Evolutionary conservation across 192 early-diverging fungal genomes (phyloP), one percentile per base, ranked within the genome.

Genomic region (Coemansia sp.): DNA sequence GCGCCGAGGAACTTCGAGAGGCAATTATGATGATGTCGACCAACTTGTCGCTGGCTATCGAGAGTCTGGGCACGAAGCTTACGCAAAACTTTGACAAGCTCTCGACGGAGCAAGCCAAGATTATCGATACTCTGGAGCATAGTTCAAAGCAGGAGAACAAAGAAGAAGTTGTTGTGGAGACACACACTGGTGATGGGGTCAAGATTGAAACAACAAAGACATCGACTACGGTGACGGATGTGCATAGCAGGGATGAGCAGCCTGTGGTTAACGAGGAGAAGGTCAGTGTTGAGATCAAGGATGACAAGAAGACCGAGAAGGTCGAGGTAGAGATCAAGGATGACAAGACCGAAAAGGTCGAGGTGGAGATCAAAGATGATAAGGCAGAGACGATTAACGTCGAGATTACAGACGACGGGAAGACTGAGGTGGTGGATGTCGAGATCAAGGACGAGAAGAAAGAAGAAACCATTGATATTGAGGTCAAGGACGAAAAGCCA

Each of bases 1-100:
- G 54, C 15, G 68, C 60, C 48, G 79, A 82, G 8, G 79, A 73
- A 41, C 74, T 82, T 68, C 74, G 79, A 0, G 60, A 64, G 51
- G 74, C 74, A 0, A 82, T 82, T 17, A 60, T 59, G 51, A 63
- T 74, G 59, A 82, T 82, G 79, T 68, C 71, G n/a, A 67, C 60
- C 17, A 82, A 76, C 74, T 59, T 82, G 71, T 60, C 79, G 0
- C 51, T 76, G 59, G 74, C 79, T 2, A 76, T 82, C 22, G 79
- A 73, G 34, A 82, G 79, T n/a, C 74, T 82, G 55, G 79, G 79
- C 28, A 76, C 71, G 15, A 73, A 74, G 55, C 66, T 82, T 51
- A 67, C 79, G 11, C 60, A 63, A 20, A 82, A 82, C 79, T 76
- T 76, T 71, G 79, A 82, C 68, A 68, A 76, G 71, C 68, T 82